Evolutionary conservation across 768 basidiomycete genomes (phyloP).

Genomic region (Termitomyces sp.): DNA sequence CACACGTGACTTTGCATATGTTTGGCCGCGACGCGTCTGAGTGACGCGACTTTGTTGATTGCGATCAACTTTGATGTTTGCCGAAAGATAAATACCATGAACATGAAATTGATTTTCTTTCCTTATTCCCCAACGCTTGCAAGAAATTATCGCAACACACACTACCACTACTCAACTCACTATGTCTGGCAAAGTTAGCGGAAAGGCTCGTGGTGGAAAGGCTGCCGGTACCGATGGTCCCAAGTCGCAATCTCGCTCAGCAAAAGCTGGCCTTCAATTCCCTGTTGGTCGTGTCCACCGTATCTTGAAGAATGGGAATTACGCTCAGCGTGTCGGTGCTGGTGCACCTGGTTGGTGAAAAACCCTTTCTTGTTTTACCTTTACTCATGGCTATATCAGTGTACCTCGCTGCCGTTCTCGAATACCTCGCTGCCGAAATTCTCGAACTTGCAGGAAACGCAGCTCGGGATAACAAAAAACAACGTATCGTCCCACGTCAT

Average conservation of each 20-base stretch:
- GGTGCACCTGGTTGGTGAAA: constrained; percentile 61
- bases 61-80: constrained; percentile 3
- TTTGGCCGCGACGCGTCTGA: constrained; percentile 32
- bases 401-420: constrained; percentile 80
- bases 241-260: constrained; percentile 60
- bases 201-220: constrained; percentile 32
- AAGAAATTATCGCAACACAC: constrained; percentile 9
- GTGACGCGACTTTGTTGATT: constrained; percentile 39
- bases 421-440: constrained; percentile 83
- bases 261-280: constrained; percentile 67
- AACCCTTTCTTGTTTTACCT: background rate
- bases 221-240: constrained; percentile 32
- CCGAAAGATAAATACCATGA: constrained; percentile 24
- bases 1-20: constrained; percentile 32
- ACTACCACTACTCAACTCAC: constrained; percentile 2
- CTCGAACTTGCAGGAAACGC: constrained; percentile 82
- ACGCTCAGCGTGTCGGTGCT: constrained; percentile 74
- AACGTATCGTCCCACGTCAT: constrained; percentile 85
- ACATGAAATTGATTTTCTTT: background rate
- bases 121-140: constrained; percentile 7
- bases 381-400: constrained; percentile 33
- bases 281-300: constrained; percentile 84
- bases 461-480: constrained; percentile 72
- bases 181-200: constrained; percentile 35
- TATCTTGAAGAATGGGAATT: constrained; percentile 75